Evolutionary conservation across 257 asterid species (phyloP), one percentile per base, ranked within the genome.

Genomic region (Solanum tacnaense): DNA sequence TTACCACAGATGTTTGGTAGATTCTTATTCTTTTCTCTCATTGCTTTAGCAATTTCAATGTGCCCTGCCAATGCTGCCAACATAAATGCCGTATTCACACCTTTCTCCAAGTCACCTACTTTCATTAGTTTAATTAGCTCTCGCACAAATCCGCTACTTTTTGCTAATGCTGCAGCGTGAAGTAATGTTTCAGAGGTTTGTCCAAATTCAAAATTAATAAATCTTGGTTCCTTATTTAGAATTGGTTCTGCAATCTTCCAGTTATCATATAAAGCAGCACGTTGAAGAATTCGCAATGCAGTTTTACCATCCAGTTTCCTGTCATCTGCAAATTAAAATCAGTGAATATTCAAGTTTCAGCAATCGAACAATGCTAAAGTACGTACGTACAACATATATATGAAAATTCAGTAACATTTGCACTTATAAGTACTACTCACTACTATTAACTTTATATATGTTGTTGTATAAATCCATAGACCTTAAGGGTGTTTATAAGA

Each of bases 11-110:
- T 31, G 25, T 73, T 76, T 15, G 39, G 41, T 32, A 89, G 68
- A 29, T 10, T 34, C 8, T 35, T 3, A 36, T 87, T 81, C 32
- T 49, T 60, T 32, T 52, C 20, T 62, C 31, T 13, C 92, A 90
- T 85, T 12, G 32, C 34, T 41, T 84, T 71, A 5, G 89, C 90
- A 25, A 74, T 36, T 65, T 84, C 87, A 13, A 88, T 72, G 0
- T 44, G 9, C 15, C 90, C 92, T 15, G 87, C 58, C 2, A 23
- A 9, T 38, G 89, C 91, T 1, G 91, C 93, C 31, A 56, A 18
- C 65, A 39, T 27, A 72, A 88, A 89, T 7, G 92, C 88, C 16
- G 86, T 73, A 6, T 25, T 9, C 6, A 86, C 49, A 36, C 23
- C 62, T 52, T 5, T 34, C 39, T 12, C 68, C 72, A 52, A 52